Conservation (phyloP, 345 rosid genomes). For the Cardiospermum halicacabum region DNA sequence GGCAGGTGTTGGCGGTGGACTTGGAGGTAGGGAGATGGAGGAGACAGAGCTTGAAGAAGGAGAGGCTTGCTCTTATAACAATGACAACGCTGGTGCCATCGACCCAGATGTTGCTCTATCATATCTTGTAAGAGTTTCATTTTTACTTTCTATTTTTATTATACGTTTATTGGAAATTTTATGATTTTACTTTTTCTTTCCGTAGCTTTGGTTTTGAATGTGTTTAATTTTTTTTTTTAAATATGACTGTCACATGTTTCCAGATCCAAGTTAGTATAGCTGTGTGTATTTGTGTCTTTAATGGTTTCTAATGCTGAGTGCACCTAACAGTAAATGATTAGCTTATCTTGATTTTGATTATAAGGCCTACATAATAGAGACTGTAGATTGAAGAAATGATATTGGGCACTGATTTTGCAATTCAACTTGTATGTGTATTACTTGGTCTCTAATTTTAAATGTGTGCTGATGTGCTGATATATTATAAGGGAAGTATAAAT, state of each 20-base stretch:
- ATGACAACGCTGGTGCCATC: conserved; percentile 32
- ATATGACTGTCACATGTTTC: conserved; percentile 11
- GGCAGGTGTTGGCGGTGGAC: conserved; percentile 9
- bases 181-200: neutral
- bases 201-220: neutral
- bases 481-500: conserved; percentile 10
- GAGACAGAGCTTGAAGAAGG: conserved; percentile 77
- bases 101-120: conserved; percentile 79
- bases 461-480: neutral
- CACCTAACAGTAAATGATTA: conserved; percentile 17
- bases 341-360: conserved; percentile 18
- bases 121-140: conserved; percentile 58
- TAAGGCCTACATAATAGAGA: conserved; percentile 12
- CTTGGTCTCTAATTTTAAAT: conserved; percentile 1
- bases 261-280: conserved; percentile 22
- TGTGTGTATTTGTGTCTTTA: conserved; percentile 14
- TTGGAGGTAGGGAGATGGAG: conserved; percentile 33
- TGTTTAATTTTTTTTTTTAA: conserved; percentile 7
- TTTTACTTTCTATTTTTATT: neutral
- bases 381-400: neutral
- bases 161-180: neutral
- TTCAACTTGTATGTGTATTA: conserved; percentile 7
- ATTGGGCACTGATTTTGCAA: conserved; percentile 1
- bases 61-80: conserved; percentile 61
- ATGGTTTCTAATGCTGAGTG: conserved; percentile 18